phyloP scores from a whole-genome alignment of 163 green algal species.

The Scenedesmus sp. region DNA sequence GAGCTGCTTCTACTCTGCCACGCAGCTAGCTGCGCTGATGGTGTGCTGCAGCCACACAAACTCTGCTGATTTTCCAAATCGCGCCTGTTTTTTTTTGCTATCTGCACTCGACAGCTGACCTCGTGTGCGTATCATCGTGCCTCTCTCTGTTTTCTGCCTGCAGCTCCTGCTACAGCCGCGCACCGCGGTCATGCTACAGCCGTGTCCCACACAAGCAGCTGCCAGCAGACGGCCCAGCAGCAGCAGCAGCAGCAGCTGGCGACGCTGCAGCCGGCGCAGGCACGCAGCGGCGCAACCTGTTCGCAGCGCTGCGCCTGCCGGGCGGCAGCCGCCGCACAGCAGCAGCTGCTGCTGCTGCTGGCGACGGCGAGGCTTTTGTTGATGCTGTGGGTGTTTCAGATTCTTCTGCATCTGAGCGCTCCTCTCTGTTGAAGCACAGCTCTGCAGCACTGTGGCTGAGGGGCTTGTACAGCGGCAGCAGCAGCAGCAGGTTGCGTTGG shows the following conservation, averaged over 20 bases:
- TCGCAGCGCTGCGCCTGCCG: not conserved
- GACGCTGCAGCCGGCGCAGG: not conserved
- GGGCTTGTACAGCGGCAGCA: not conserved
- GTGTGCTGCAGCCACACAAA: too few relatives aligned
- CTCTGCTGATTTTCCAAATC: too few relatives aligned
- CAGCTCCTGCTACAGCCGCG: conserved; percentile 21
- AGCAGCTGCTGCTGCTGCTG: not conserved
- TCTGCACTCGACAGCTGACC: not conserved
- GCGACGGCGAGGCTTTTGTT: not conserved
- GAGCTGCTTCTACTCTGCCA: too few relatives aligned
- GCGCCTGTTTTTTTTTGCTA: too few relatives aligned
- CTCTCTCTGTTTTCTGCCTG: not conserved
- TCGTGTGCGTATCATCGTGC: not conserved
- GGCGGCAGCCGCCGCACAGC: not conserved
- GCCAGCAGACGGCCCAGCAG: not conserved
- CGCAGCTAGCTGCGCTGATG: too few relatives aligned
- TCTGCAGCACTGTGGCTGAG: not conserved
- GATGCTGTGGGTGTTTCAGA: not conserved
- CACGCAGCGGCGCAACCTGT: not conserved
- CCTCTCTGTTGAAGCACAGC: conserved; percentile 11
- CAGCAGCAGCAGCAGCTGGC: not conserved
- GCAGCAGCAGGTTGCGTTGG: not conserved
- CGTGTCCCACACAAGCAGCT: not conserved
- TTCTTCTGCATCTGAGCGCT: not conserved
- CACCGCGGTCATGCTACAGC: conserved; percentile 36